Evolutionary conservation across 1,284 basidiomycete species (phyloP), one percentile per base, ranked within the genome.

Genomic region (Moesziomyces globuligerus): DNA sequence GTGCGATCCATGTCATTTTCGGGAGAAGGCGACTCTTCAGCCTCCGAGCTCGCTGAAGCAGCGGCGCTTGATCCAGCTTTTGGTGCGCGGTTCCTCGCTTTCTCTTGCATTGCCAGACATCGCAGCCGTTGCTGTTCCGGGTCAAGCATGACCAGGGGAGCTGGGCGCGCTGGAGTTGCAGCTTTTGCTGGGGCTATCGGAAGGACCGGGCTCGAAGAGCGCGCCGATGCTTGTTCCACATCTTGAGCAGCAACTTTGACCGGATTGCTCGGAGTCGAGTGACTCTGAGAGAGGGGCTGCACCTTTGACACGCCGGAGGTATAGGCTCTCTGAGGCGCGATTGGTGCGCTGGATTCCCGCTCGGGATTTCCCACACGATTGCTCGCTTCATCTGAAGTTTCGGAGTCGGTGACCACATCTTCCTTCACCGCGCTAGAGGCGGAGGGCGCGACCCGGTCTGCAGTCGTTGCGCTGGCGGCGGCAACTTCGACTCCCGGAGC

Each of bases 31-130:
- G 39, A 21, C 26, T 68, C 65, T 15, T 61, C 65, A 4, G 21
- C 41, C 15, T 57, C 53, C 3, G 65, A 68, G 50, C 54, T 68
- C 1, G 65, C 20, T 15, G 49, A 36, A 1, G 47, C 49, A 28
- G 38, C 29, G 2, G 34, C 11, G 41, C 45, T 52, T 4, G 54
- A 46, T 50, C 43, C 51, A 3, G 39, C 48, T 26, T 59, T 62
- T 7, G 47, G 43, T 4, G 41, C 29, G 7, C 67, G 59, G 26
- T 59, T 65, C 3, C 67, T 55, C 6, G 67, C 67, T 24, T 62
- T 57, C 41, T 70, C 60, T 36, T 70, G 67, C 67, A 70, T 70
- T 10, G 67, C 67, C 10, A 70, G 29, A n/a, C 67, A 70, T n/a
- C 67, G 60, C 45, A 70, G 23, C 18, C 60, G 45, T 42, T 65